Percentiles rank a stretch among this genome's conserved stretches.
Evolutionary conservation across 2,329 filamentous ascomycete species (phyloP).

Genomic region (Talaromyces pinophilus): DNA sequence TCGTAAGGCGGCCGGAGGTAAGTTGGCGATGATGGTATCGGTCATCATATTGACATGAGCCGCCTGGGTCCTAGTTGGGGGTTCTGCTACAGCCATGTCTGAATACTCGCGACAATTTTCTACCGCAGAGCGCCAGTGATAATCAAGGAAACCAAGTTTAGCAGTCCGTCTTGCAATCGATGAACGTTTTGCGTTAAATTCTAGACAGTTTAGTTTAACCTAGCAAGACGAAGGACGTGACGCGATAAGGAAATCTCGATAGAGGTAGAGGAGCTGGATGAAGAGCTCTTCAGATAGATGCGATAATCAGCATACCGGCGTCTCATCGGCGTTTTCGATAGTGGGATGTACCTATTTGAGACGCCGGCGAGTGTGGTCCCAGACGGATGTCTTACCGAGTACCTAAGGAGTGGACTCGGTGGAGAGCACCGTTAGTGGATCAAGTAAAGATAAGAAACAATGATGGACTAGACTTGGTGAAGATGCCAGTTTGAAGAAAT

Average conservation of each 20-base stretch:
- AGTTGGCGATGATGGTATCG: conserved; percentile 49
- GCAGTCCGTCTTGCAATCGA: not conserved
- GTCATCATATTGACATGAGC: conserved; percentile 54
- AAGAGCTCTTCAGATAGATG: not conserved
- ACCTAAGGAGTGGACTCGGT: not conserved
- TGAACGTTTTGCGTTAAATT: not conserved
- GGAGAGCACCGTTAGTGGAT: not conserved
- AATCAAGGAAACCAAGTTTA: not conserved
- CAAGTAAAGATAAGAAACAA: not conserved
- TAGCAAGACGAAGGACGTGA: not conserved
- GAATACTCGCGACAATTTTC: not conserved
- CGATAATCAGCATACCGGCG: not conserved
- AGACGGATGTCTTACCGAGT: not conserved
- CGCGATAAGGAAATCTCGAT: not conserved
- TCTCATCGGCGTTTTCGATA: conserved; percentile 5
- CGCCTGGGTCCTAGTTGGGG: conserved; percentile 19
- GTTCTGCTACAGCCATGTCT: not conserved
- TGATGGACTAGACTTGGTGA: not conserved
- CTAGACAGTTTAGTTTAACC: not conserved
- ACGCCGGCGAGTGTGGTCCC: not conserved
- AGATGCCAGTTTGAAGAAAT: not conserved
- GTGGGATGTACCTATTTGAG: not conserved
- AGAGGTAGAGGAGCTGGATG: not conserved
- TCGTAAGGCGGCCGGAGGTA: conserved; percentile 45
- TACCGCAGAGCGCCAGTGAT: not conserved